Conservation (phyloP, 164 flowering plant species). For the Sedum album region DNA sequence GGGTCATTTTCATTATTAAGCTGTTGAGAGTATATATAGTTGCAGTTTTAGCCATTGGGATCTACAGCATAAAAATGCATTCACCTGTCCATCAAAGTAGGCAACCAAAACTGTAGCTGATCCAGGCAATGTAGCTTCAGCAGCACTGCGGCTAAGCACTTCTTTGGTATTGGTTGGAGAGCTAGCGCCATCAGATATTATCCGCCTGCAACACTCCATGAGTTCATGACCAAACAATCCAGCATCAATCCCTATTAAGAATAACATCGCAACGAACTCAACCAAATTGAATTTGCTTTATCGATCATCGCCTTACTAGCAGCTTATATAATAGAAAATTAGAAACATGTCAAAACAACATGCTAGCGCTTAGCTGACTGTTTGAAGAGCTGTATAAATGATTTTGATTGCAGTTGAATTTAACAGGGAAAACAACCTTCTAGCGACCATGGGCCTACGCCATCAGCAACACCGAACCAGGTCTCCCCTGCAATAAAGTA, state of each 20-base stretch:
- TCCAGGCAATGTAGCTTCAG: constrained; percentile 45
- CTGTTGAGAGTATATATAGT: no score
- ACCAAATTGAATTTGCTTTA: not conserved
- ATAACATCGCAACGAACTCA: not conserved
- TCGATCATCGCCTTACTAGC: not conserved
- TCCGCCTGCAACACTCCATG: constrained; percentile 48
- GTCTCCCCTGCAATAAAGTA: constrained; percentile 41
- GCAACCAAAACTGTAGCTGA: constrained; percentile 70
- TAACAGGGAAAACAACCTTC: constrained; percentile 40
- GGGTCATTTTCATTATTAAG: no score
- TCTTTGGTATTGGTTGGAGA: constrained; percentile 29
- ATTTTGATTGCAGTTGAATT: not conserved
- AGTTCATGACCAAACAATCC: constrained; percentile 63
- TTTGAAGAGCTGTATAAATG: not conserved
- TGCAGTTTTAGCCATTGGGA: no score
- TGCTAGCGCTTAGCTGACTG: not conserved
- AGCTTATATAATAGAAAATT: not conserved
- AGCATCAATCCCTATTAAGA: constrained; percentile 43
- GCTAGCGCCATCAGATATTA: constrained; percentile 27
- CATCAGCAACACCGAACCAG: constrained; percentile 87
- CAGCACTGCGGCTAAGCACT: constrained; percentile 43
- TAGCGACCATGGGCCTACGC: constrained; percentile 69
- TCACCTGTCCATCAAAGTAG: constrained; percentile 70
- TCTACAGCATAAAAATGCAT: not conserved
- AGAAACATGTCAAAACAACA: no score